These are phyloP conservation scores for Medicago ruthenica DNA, from an alignment of 306 rosid species.

Conservation along the genomic window DNA sequence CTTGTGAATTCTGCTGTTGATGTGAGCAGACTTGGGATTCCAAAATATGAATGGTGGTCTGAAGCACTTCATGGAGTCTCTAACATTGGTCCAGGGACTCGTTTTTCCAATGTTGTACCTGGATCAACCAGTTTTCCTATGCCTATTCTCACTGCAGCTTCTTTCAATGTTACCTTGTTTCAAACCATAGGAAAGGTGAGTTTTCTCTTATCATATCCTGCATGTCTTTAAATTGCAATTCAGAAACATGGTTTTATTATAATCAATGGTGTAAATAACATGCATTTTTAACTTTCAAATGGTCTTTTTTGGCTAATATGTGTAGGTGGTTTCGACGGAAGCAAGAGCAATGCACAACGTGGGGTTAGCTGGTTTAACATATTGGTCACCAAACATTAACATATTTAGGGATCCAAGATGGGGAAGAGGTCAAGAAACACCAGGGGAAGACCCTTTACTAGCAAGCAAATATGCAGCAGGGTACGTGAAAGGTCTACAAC, in stretches of 20 bases:
- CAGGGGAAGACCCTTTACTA: slow-evolving; percentile 94
- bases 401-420: slow-evolving; percentile 96
- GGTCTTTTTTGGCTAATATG: slow-evolving; percentile 6
- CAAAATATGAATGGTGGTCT: slow-evolving; percentile 63
- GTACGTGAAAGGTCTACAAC: slow-evolving; percentile 82
- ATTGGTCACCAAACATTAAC: slow-evolving; percentile 97
- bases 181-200: slow-evolving; percentile 88
- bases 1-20: slow-evolving; percentile 48
- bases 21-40: slow-evolving; percentile 73
- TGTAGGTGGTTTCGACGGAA: slow-evolving; percentile 63
- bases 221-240: background rate
- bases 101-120: slow-evolving; percentile 44
- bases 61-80: slow-evolving; percentile 67
- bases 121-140: slow-evolving; percentile 57
- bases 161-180: slow-evolving; percentile 57
- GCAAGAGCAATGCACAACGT: slow-evolving; percentile 71
- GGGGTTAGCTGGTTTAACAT: slow-evolving; percentile 65
- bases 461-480: slow-evolving; percentile 77
- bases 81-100: slow-evolving; percentile 47
- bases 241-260: background rate
- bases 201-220: background rate
- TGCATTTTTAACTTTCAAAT: slow-evolving; percentile 6
- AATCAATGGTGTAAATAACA: background rate
- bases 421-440: slow-evolving; percentile 99
- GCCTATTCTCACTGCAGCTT: slow-evolving; percentile 57